Evolutionary conservation across 371 early-diverging fungal genomes (phyloP).

Genomic region (Mortierella sp.): DNA sequence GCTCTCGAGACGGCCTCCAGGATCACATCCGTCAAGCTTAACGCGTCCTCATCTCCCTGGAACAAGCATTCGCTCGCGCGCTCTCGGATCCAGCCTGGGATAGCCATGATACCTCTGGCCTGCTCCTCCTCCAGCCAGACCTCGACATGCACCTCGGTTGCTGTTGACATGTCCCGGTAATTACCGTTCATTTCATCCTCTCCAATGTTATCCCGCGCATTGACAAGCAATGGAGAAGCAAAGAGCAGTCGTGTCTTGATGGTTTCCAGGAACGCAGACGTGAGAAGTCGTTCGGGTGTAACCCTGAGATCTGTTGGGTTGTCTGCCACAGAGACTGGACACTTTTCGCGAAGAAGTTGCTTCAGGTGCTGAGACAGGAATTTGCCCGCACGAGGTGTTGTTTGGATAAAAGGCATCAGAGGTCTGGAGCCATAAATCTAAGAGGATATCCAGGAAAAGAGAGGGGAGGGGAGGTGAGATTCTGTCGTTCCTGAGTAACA

Average conservation of each 20-base stretch:
- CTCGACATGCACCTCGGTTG: conserved; percentile 63
- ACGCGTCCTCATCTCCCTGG: conserved; percentile 81
- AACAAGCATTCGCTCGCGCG: conserved; percentile 85
- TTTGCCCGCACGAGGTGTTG: conserved; percentile 81
- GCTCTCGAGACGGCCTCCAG: conserved; percentile 71
- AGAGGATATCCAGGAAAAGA: not conserved
- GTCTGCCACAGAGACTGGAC: conserved; percentile 45
- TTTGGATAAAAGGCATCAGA: conserved; percentile 71
- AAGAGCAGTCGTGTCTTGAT: conserved; percentile 77
- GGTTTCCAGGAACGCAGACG: conserved; percentile 72
- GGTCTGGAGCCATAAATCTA: conserved; percentile 84
- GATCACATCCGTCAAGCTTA: conserved; percentile 67
- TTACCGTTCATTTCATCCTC: conserved; percentile 60
- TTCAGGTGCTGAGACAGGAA: conserved; percentile 69
- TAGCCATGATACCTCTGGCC: conserved; percentile 60
- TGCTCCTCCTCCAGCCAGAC: conserved; percentile 58
- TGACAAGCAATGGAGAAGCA: conserved; percentile 66
- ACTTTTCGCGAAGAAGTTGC: conserved; percentile 60
- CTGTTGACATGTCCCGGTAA: conserved; percentile 67
- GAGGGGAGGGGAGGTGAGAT: not conserved
- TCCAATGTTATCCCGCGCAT: conserved; percentile 28
- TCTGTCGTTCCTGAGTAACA: not conserved
- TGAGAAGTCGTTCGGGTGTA: conserved; percentile 56
- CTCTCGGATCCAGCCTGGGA: conserved; percentile 93
- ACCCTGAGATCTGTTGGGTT: conserved; percentile 59